A percentile compares a stretch with the other conserved stretches of the same genome.
Conservation (phyloP, 2,329 filamentous ascomycete genomes). For the Purpureocillium lavendulum region DNA sequence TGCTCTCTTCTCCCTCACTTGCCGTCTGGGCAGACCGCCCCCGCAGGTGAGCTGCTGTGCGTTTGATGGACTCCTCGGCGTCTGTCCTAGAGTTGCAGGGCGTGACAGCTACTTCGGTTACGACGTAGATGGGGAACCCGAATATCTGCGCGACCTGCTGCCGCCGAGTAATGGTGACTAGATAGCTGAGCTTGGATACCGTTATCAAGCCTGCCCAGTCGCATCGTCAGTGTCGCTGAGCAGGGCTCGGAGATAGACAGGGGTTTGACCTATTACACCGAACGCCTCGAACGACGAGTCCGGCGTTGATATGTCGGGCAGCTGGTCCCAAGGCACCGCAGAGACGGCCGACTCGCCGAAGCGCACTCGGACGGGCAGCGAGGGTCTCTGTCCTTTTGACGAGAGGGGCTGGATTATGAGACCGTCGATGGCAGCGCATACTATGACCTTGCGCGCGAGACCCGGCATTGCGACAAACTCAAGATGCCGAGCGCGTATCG, state of each 20-base stretch:
- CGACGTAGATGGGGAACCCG: slow-evolving; percentile 73
- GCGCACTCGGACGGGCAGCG: slow-evolving; percentile 57
- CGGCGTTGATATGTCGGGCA: slow-evolving; percentile 33
- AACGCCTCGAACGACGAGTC: slow-evolving; percentile 50
- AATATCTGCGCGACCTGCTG: slow-evolving; percentile 83
- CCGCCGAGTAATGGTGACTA: slow-evolving; percentile 78
- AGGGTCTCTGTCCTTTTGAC: slow-evolving; percentile 46
- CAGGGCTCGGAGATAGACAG: slow-evolving; percentile 4
- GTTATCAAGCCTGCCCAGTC: slow-evolving; percentile 63
- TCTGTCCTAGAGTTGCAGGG: slow-evolving; percentile 71
- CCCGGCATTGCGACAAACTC: slow-evolving; percentile 53
- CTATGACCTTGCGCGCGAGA: slow-evolving; percentile 69
- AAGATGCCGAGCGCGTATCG: too few relatives aligned
- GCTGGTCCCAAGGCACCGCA: slow-evolving; percentile 32
- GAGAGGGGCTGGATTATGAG: slow-evolving; percentile 69
- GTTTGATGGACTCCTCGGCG: slow-evolving; percentile 61
- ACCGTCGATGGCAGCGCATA: slow-evolving; percentile 76
- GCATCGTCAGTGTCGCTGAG: background rate
- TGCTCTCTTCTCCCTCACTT: slow-evolving; percentile 35
- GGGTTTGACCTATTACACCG: slow-evolving; percentile 44
- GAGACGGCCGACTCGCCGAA: slow-evolving; percentile 53
- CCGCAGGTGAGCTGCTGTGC: slow-evolving; percentile 41
- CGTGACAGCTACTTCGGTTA: slow-evolving; percentile 86
- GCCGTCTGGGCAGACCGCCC: slow-evolving; percentile 28
- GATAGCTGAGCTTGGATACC: slow-evolving; percentile 71